phyloP scores from a whole-genome alignment of 495 filamentous ascomycete species.

The Lasiosphaeria ovina region DNA sequence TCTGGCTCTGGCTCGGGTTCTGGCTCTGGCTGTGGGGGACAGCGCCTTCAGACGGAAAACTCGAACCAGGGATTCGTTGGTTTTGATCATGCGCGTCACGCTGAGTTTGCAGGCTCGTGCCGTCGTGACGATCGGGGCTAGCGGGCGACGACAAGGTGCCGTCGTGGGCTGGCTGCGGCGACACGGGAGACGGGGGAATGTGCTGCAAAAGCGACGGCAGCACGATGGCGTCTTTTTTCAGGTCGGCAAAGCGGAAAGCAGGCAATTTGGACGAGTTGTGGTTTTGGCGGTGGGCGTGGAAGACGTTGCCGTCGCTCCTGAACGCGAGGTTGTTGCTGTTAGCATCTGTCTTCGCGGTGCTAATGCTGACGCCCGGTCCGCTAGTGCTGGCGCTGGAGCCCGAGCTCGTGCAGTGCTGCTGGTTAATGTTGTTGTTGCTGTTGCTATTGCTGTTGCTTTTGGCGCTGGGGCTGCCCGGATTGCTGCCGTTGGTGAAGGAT shows the following conservation, averaged over 20 bases:
- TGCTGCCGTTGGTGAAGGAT: constrained; percentile 7
- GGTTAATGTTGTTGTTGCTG: constrained; percentile 13
- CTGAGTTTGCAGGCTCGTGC: constrained; percentile 15
- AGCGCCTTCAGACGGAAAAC: constrained; percentile 7
- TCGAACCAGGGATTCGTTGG: constrained; percentile 29
- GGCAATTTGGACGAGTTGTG: constrained; percentile 52
- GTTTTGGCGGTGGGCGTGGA: constrained; percentile 47
- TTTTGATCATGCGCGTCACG: constrained; percentile 26
- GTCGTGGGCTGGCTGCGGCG: constrained; percentile 23
- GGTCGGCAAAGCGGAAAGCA: constrained; percentile 48
- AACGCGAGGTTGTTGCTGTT: constrained; percentile 19
- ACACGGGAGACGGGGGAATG: constrained; percentile 42
- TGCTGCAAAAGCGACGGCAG: constrained; percentile 38
- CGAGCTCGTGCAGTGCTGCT: constrained; percentile 1
- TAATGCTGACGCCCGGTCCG: background rate
- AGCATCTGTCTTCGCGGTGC: constrained; percentile 18
- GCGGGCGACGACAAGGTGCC: background rate
- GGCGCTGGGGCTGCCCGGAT: background rate
- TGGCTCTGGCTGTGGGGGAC: constrained; percentile 27
- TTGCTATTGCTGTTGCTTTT: constrained; percentile 13
- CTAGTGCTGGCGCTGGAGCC: background rate
- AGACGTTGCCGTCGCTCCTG: constrained; percentile 28
- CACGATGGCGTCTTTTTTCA: constrained; percentile 40
- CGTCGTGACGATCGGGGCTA: constrained; percentile 25
- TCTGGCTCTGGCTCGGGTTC: constrained; percentile 21